Base-by-base conservation (phyloP, 345 rosid species). In the Hibiscus mutabilis region DNA sequence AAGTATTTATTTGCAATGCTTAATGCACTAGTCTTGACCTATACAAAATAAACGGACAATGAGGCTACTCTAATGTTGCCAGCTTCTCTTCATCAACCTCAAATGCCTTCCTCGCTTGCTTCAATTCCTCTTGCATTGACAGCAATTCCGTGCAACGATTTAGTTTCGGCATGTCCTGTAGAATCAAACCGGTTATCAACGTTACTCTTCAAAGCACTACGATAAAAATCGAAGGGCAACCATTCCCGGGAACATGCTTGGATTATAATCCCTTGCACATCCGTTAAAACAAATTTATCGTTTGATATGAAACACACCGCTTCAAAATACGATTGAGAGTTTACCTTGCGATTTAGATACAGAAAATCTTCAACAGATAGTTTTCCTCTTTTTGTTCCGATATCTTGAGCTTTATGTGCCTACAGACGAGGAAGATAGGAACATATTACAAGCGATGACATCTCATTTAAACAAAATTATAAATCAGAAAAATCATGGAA, bases 81-180 rank as follows among this genome's bases (percentile, higher is more conserved):
- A 87, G 83, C 81, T 90, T 88, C 60, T 88, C 97, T 81, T 91
- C 98, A 15, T 91, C 98, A 0, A 89, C 92, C 58, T 95, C 97
- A 77, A 90, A 92, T 58, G 98, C 97, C 75, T 95, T 90, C 80
- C 97, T 90, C 13, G 98, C 98, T 81, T 95, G 99, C 77, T 92
- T 89, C 58, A 95, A 85, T 81, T 95, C 98, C 80, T 95, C 98
- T 84, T 90, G 98, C 98, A 92, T 90, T 0, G 92, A 86, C 74
- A 90, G 82, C 66, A 95, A 79, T 74, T 95, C 96, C 6, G 86
- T 86, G 75, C 96, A 95, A 0, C 91, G 92, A 83, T 95, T 95
- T 12, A 90, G 86, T 77, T 95, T 95, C 0, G 96, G 94, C 60
- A 70, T 64, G 71, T 95, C 99, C 98, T 90, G 88, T 86, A 79